Base-by-base conservation (phyloP, 2,329 filamentous ascomycete species). In the Harringtonia aguacate region DNA sequence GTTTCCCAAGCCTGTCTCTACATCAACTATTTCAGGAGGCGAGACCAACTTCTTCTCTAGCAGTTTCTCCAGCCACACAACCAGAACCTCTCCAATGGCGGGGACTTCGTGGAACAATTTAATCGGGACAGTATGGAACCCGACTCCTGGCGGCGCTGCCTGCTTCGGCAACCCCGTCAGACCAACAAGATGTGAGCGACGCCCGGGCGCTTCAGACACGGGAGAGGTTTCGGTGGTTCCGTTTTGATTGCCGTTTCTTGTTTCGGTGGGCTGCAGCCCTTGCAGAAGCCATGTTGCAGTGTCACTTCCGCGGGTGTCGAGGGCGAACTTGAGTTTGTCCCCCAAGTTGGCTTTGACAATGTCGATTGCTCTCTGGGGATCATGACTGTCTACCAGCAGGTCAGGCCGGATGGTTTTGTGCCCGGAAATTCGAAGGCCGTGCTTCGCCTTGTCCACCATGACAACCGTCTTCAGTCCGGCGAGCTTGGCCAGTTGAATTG, bases 61-160 rank as follows among this genome's bases (percentile, higher is more conserved):
- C n/a, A 88, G 59, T 20, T 67, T 63, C 56, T 86, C 83, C 22
- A 86, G 62, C 84, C 84, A 88, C 2, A 64, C 56, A 12, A 77
- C 76, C 43, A 86, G 56, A 0, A 67, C 68, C 49, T 79, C 72
- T 0, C 84, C 84, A 0, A 87, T 66, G 2, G 67, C 66, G 0
- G 77, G 72, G 0, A 79, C 69, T 46, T 82, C 77, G 55, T 89
- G 84, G 54, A 86, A 88, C 4, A 86, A 54, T 58, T 88, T 88
- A 48, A 89, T 84, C 0, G 84, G 84, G 0, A 88, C 79, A 0
- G 69, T 75, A 54, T 86, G 82, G 45, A 78, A 71, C 6, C 65
- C 57, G 0, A 78, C 65, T 0, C 68, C 68, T 0, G 64, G 61
- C 0, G 61, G 56, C 0, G 60, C 58, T 2, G 59, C 4, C 62